Conservation (phyloP, 306 rosid genomes). For the Trifolium pratense region DNA sequence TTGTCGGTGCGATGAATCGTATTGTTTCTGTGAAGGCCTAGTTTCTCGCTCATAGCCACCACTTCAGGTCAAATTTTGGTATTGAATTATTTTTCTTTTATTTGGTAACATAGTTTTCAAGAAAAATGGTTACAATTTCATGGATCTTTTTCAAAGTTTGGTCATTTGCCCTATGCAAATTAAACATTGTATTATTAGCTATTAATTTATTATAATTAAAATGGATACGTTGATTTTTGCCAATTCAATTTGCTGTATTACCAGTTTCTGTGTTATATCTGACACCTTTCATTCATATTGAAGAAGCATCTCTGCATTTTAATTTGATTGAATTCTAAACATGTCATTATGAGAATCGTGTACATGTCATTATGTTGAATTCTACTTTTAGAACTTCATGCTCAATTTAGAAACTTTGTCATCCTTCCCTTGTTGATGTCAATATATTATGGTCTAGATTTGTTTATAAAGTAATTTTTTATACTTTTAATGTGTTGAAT, state of each 20-base stretch:
- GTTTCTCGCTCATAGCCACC: not conserved
- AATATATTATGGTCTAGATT: no score
- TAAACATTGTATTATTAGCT: not conserved
- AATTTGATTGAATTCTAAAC: not conserved
- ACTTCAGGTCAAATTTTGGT: slow-evolving; percentile 15
- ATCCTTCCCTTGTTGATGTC: no score
- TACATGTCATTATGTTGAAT: not conserved
- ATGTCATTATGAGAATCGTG: not conserved
- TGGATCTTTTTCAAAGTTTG: not conserved
- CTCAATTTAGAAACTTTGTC: not conserved
- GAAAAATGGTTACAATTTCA: not conserved
- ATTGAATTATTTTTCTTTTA: slow-evolving; percentile 1
- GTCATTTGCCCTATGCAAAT: not conserved
- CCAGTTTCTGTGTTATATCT: not conserved
- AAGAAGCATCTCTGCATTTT: not conserved
- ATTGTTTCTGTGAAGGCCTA: not conserved
- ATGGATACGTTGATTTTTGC: not conserved
- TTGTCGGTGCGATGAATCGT: not conserved
- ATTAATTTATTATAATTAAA: not conserved
- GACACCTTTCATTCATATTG: not conserved
- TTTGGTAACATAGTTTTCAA: not conserved
- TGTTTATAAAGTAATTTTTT: no score
- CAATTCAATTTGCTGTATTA: not conserved
- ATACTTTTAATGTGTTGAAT: no score
- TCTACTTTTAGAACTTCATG: not conserved